Conservation (phyloP, 2,329 filamentous ascomycete genomes). For the Trichoderma guizhouense region DNA sequence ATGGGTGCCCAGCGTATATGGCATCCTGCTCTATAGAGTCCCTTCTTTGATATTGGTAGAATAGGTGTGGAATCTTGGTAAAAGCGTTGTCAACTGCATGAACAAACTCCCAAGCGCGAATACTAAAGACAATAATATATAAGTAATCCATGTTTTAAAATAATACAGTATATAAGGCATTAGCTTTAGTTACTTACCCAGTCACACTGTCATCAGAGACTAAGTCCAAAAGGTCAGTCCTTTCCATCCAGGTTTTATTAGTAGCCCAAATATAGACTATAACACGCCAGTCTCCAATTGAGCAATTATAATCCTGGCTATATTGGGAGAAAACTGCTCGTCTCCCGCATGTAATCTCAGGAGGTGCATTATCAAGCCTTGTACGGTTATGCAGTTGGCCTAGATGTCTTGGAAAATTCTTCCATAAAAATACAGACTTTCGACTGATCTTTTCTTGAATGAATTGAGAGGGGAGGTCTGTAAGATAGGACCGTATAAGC, state of each 20-base stretch:
- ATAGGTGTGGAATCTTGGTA: background rate
- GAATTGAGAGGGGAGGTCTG: background rate
- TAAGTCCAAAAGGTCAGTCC: background rate
- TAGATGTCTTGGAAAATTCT: background rate
- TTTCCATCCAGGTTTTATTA: constrained; percentile 1
- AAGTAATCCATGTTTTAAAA: background rate
- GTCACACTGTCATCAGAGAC: background rate
- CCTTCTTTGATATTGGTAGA: background rate
- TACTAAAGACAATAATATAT: background rate
- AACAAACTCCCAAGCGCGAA: background rate
- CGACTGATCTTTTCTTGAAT: background rate
- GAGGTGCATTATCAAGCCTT: background rate
- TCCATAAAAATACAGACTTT: background rate
- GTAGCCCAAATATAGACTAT: constrained; percentile 8
- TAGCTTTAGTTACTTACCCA: constrained; percentile 2
- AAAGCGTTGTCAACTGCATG: background rate
- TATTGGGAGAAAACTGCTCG: constrained; percentile 2
- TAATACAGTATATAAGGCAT: background rate
- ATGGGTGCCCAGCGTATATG: background rate
- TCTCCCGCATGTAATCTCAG: constrained; percentile 9
- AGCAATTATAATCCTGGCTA: background rate
- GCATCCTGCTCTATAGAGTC: background rate
- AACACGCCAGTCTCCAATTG: background rate
- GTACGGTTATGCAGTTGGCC: background rate
- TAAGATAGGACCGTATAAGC: background rate